Percentiles rank a stretch among this genome's conserved stretches.
Evolutionary conservation across 257 asterid species (phyloP).

Genomic region (Thymus quinquecostatus): DNA sequence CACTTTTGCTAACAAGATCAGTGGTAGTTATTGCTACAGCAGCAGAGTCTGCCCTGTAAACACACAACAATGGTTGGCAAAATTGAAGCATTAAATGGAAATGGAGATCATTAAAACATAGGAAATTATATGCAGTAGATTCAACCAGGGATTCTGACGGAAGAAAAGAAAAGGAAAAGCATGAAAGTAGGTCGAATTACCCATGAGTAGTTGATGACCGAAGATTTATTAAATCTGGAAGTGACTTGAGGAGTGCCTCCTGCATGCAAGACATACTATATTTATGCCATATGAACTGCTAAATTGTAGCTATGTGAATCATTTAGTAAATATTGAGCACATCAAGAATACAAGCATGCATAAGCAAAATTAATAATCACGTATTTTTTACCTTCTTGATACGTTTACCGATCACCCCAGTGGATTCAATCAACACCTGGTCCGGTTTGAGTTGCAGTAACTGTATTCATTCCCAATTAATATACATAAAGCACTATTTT

Average conservation of each 20-base stretch:
- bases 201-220: conserved; percentile 72
- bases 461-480: conserved; percentile 45
- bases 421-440: conserved; percentile 91
- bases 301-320: conserved; percentile 7
- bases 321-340: conserved; percentile 15
- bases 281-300: conserved; percentile 22
- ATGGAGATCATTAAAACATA: neutral
- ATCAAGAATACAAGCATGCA: conserved; percentile 5
- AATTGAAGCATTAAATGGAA: conserved; percentile 8
- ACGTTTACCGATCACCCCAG: conserved; percentile 94
- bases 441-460: conserved; percentile 71
- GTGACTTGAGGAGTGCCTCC: conserved; percentile 94
- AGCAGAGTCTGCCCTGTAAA: conserved; percentile 81
- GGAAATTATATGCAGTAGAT: neutral
- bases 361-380: conserved; percentile 15
- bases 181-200: conserved; percentile 43
- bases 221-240: conserved; percentile 70
- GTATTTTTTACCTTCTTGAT: conserved; percentile 75
- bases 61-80: conserved; percentile 19
- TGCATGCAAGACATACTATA: conserved; percentile 46
- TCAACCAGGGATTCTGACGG: conserved; percentile 1
- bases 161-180: conserved; percentile 1
- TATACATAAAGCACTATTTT: conserved; percentile 13
- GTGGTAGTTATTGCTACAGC: conserved; percentile 99
- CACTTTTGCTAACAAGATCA: conserved; percentile 95